These are phyloP conservation scores for Talaromyces trachyspermus DNA, from an alignment of 495 filamentous ascomycete genomes.

Conservation along the genomic window DNA sequence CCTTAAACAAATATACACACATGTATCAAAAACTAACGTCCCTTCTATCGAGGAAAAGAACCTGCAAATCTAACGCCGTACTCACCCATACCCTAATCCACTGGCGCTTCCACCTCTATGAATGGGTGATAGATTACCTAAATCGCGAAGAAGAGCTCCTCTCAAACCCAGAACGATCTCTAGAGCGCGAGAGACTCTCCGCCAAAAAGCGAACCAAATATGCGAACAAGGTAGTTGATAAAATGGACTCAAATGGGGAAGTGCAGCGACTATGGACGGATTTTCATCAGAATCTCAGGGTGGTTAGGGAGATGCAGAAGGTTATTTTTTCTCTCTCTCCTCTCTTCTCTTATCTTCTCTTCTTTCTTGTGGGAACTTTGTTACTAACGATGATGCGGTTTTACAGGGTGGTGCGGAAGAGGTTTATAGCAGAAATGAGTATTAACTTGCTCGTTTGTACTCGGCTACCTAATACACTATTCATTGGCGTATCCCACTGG, in stretches of 20 bases:
- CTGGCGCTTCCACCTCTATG: slow-evolving; percentile 68
- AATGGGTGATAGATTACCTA: slow-evolving; percentile 60
- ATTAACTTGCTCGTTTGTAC: too few relatives aligned
- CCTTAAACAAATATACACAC: neutral
- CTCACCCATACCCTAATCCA: slow-evolving; percentile 65
- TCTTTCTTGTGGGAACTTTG: too few relatives aligned
- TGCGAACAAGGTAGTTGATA: slow-evolving; percentile 49
- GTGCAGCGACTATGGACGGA: slow-evolving; percentile 51
- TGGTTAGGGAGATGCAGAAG: slow-evolving; percentile 43
- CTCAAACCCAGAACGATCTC: neutral
- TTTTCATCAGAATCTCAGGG: slow-evolving; percentile 51
- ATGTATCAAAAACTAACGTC: too few relatives aligned
- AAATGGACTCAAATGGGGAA: slow-evolving; percentile 48
- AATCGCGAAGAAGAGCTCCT: slow-evolving; percentile 34
- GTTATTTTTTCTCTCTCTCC: slow-evolving; percentile 21
- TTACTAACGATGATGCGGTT: too few relatives aligned
- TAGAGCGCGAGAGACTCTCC: slow-evolving; percentile 5
- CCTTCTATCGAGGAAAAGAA: slow-evolving; percentile 19
- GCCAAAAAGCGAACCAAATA: slow-evolving; percentile 43
- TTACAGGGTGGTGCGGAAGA: too few relatives aligned
- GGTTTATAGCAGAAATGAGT: too few relatives aligned
- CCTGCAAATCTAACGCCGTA: slow-evolving; percentile 61
- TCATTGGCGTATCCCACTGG: too few relatives aligned
- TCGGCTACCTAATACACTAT: too few relatives aligned
- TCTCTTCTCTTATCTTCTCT: too few relatives aligned